Evolutionary conservation across 2,329 filamentous ascomycete species (phyloP).

Genomic region (Ophiostoma triangulosporum): DNA sequence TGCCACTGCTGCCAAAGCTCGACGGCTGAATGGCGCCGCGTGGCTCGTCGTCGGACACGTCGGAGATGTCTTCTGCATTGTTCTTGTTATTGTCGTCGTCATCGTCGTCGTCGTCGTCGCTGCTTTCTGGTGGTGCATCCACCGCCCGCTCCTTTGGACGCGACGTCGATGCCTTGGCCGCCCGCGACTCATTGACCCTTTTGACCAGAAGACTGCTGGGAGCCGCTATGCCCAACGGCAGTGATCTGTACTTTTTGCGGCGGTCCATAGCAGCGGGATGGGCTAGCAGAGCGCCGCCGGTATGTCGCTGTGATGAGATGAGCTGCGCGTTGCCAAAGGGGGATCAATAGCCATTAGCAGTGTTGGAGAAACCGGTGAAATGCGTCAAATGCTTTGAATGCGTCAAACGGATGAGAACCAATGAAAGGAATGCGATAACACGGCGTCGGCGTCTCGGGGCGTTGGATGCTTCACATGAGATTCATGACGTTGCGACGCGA

Average conservation of each 20-base stretch:
- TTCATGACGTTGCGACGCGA: too few relatives aligned
- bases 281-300: too few relatives aligned
- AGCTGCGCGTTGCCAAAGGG: too few relatives aligned
- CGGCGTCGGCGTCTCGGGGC: too few relatives aligned
- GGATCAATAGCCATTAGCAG: too few relatives aligned
- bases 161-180: background rate
- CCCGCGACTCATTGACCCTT: background rate
- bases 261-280: background rate
- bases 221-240: background rate
- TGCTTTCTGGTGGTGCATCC: conserved; percentile 13
- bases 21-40: conserved; percentile 8
- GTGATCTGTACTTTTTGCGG: background rate
- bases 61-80: background rate
- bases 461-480: too few relatives aligned
- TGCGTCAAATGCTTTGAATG: too few relatives aligned
- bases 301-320: background rate
- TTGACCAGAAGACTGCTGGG: background rate
- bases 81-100: background rate
- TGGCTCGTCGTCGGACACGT: conserved; percentile 3
- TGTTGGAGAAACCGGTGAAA: too few relatives aligned
- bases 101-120: conserved; percentile 7
- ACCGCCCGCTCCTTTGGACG: conserved; percentile 3
- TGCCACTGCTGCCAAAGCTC: conserved; percentile 1
- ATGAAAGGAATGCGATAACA: too few relatives aligned
- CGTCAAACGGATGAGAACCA: too few relatives aligned